Base-by-base conservation (phyloP, 768 basidiomycete species). In the Amanita inopinata region DNA sequence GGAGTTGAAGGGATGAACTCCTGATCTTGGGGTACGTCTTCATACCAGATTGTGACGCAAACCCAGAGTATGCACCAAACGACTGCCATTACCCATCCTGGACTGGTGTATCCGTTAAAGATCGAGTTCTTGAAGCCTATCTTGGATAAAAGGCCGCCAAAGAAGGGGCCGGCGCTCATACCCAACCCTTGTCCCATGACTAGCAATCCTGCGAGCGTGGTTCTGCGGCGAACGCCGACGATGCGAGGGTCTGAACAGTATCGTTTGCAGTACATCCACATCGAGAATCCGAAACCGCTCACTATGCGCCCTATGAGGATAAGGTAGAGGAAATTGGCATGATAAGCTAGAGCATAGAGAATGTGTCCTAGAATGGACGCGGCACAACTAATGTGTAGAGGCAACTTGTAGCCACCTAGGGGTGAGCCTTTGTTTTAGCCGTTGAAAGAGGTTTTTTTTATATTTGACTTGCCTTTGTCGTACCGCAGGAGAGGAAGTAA, bases 221-320 rank as follows among this genome's bases (percentile, higher is more conserved):
- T 82, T 28, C 80, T 65, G 17, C 74, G 65, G 27, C 77, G 73
- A 18, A 81, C 56, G 17, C 80, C 78, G 11, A 84, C 76, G 42
- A 83, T 69, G 12, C 74, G 73, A 2, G 75, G 71, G 55, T 83
- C 81, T n/a, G 66, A 71, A 55, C 80, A 83, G 54, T 78, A 83
- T 9, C 76, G 69, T 50, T 80, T 83, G 50, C 58, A 62, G 58
- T 81, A 83, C 77, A 85, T 74, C 63, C 74, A 80, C 22, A 70
- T 64, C 3, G 76, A 70, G 53, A 79, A 81, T 3, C 70, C 70
- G 33, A 81, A 50, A 1, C 81, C 80, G 27, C 63, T 67, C 24
- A 82, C 71, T 39, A 78, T 73, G 14, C 82, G 76, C 4, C 78
- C 80, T 23, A 83, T 66, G 49, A 85, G 73, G 51, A 83, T 81